Conservation (phyloP, 2,329 filamentous ascomycete species). For the Myrmaecium sp. region DNA sequence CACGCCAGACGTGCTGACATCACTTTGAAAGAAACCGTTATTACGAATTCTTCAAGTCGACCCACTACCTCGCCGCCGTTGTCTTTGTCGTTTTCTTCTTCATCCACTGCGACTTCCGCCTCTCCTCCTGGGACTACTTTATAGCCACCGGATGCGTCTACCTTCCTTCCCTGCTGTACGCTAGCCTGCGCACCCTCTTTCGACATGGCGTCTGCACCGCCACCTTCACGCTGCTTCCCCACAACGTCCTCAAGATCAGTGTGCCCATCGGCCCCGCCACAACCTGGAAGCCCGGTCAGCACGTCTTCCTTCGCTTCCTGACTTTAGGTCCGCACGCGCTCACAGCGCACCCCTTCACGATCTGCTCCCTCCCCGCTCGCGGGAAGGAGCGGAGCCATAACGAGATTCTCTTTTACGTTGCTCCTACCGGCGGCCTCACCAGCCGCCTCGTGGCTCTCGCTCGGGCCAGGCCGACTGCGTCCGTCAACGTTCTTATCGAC, state of each 20-base stretch:
- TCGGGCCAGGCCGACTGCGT: slow-evolving; percentile 14
- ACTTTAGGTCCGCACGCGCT: slow-evolving; percentile 25
- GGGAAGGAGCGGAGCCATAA: slow-evolving; percentile 1
- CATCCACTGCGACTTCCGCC: slow-evolving; percentile 38
- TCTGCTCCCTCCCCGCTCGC: slow-evolving; percentile 29
- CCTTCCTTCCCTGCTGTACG: slow-evolving; percentile 28
- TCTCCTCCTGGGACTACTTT: slow-evolving; percentile 45
- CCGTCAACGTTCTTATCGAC: slow-evolving; percentile 34
- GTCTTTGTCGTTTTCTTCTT: slow-evolving; percentile 44
- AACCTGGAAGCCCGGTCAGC: slow-evolving; percentile 36
- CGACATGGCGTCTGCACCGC: slow-evolving; percentile 32
- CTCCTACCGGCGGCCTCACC: slow-evolving; percentile 33
- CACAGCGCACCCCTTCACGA: slow-evolving; percentile 38
- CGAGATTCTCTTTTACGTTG: slow-evolving; percentile 37
- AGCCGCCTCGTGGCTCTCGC: slow-evolving; percentile 26
- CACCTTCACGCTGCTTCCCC: slow-evolving; percentile 16
- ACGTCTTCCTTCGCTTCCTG: slow-evolving; percentile 38
- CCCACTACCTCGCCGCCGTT: slow-evolving; percentile 35
- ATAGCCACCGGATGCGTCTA: slow-evolving; percentile 39
- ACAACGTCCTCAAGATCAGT: slow-evolving; percentile 8
- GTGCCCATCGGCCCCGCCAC: slow-evolving; percentile 17
- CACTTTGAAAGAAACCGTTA: slow-evolving; percentile 34
- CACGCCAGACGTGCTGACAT: too few relatives aligned
- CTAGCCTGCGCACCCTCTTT: slow-evolving; percentile 30
- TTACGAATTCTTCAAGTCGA: slow-evolving; percentile 46